Percentiles rank a stretch among this genome's conserved stretches.
These are phyloP conservation scores for Suillus discolor DNA, from an alignment of 768 basidiomycete genomes.

Conservation along the genomic window DNA sequence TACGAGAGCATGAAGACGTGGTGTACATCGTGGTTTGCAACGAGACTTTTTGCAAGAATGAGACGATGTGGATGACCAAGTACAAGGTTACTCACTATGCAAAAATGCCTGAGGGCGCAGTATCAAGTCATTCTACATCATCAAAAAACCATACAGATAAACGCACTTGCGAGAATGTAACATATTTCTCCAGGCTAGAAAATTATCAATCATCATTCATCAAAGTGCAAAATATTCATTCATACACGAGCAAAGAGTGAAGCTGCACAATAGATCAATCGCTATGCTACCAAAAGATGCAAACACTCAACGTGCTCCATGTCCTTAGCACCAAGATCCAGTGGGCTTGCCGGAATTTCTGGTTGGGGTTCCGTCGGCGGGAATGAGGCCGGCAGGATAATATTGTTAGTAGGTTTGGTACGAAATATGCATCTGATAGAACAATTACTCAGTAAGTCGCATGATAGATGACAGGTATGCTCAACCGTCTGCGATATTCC, in stretches of 20 bases:
- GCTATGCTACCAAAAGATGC: not conserved
- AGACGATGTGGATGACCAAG: not conserved
- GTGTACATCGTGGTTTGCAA: slow-evolving; percentile 24
- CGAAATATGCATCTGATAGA: slow-evolving; percentile 48
- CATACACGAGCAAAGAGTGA: slow-evolving; percentile 60
- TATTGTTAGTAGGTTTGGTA: slow-evolving; percentile 36
- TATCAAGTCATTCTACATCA: not conserved
- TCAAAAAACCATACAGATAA: not conserved
- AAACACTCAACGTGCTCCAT: slow-evolving; percentile 44
- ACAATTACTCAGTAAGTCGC: not conserved
- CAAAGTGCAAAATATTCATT: not conserved
- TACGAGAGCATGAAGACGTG: slow-evolving; percentile 30
- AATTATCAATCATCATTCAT: slow-evolving; percentile 40
- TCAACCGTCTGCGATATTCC: slow-evolving; percentile 56
- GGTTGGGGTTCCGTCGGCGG: slow-evolving; percentile 37
- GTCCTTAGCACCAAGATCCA: slow-evolving; percentile 45
- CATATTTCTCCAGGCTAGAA: slow-evolving; percentile 37
- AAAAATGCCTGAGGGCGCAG: slow-evolving; percentile 22
- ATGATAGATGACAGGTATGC: not conserved
- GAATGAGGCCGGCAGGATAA: slow-evolving; percentile 55
- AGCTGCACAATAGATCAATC: slow-evolving; percentile 37
- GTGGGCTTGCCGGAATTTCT: slow-evolving; percentile 20
- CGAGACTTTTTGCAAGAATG: slow-evolving; percentile 20
- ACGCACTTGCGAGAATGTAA: slow-evolving; percentile 30
- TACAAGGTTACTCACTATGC: slow-evolving; percentile 16